A percentile compares a stretch with the other conserved stretches of the same genome.
Evolutionary conservation across 352 stramenopile species (phyloP).

Genomic region (Pythium brachiatum): DNA sequence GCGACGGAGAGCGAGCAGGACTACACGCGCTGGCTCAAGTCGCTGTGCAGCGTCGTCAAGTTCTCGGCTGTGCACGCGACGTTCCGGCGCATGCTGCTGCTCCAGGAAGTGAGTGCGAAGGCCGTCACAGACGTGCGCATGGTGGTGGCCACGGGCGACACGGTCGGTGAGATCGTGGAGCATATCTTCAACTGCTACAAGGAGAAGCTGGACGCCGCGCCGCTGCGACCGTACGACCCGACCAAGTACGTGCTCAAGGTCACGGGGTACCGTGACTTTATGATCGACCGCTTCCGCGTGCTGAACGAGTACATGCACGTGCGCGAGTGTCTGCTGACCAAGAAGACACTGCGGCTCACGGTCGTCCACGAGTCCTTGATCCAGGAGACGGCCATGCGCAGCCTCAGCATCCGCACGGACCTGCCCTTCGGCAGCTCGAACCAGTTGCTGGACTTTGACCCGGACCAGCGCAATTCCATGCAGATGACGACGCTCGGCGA

Average conservation of each 20-base stretch:
- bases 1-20: slow-evolving; percentile 68
- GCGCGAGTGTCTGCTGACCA: slow-evolving; percentile 79
- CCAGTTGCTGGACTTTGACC: slow-evolving; percentile 59
- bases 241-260: slow-evolving; percentile 85
- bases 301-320: slow-evolving; percentile 89
- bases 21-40: slow-evolving; percentile 81
- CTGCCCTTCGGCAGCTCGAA: slow-evolving; percentile 45
- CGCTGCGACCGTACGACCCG: slow-evolving; percentile 73
- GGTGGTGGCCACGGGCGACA: slow-evolving; percentile 79
- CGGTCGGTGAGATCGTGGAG: slow-evolving; percentile 85
- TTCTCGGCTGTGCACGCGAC: slow-evolving; percentile 77
- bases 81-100: slow-evolving; percentile 81
- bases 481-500: slow-evolving; percentile 74
- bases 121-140: slow-evolving; percentile 85
- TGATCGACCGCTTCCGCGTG: slow-evolving; percentile 79
- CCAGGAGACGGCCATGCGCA: slow-evolving; percentile 77
- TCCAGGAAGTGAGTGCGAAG: slow-evolving; percentile 82
- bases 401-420: slow-evolving; percentile 69
- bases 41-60: slow-evolving; percentile 73
- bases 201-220: slow-evolving; percentile 67
- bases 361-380: slow-evolving; percentile 87
- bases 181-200: slow-evolving; percentile 90
- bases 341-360: slow-evolving; percentile 83
- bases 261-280: slow-evolving; percentile 81
- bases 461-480: slow-evolving; percentile 58